Conservation (phyloP, 2,329 filamentous ascomycete species). For the Talaromyces marneffei region DNA sequence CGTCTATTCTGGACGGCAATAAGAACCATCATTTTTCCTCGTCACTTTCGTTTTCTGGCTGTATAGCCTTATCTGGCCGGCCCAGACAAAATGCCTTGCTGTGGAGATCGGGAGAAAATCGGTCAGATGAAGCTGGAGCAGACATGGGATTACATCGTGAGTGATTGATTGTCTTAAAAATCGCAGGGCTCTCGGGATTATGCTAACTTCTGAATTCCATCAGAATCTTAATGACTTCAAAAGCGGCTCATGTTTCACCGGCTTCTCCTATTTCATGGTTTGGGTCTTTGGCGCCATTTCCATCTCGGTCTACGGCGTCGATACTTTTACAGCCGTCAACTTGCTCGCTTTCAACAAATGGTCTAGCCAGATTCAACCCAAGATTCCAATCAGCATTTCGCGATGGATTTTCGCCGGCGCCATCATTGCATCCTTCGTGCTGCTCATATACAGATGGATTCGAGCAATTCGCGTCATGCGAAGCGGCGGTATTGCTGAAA, state of each 20-base stretch:
- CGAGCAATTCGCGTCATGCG: conserved; percentile 75
- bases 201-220: background rate
- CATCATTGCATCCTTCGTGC: conserved; percentile 83
- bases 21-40: background rate
- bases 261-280: conserved; percentile 77
- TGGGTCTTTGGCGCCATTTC: conserved; percentile 75
- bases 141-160: conserved; percentile 89
- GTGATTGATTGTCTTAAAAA: conserved; percentile 23
- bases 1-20: background rate
- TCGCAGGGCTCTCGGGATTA: background rate
- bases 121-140: conserved; percentile 71
- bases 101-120: conserved; percentile 54
- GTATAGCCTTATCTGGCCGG: conserved; percentile 23
- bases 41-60: background rate
- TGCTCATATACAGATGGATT: conserved; percentile 73
- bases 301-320: conserved; percentile 77
- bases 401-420: conserved; percentile 95
- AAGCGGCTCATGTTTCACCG: conserved; percentile 68
- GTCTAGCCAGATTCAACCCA: conserved; percentile 75
- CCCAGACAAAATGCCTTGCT: conserved; percentile 56
- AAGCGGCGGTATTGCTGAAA: conserved; percentile 80
- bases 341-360: conserved; percentile 83
- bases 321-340: conserved; percentile 90
- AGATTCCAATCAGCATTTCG: conserved; percentile 68
- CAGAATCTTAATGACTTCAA: conserved; percentile 70